Evolutionary conservation across 2,329 filamentous ascomycete genomes (phyloP), one percentile per base, ranked within the genome.

Genomic region (Phialocephala subalpina): DNA sequence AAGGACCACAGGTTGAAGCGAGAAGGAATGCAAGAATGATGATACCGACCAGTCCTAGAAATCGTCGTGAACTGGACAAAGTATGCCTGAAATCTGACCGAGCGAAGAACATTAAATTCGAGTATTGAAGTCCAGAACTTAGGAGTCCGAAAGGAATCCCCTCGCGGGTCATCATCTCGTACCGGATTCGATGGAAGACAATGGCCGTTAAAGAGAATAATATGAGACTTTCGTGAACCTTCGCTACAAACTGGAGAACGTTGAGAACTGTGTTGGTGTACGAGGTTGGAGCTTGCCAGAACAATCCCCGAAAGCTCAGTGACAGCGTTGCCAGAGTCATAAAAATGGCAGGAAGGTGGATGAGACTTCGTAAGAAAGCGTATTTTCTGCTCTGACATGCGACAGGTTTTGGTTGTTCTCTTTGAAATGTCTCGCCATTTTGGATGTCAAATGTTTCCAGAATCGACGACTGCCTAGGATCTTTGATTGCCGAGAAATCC

Each of bases 161-260:
- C 7, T 53, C 1, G 8, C 29, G 14, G 16, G 5, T 27, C 14
- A 62, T 55, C 3, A 62, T 16, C n/a, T 62, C 25, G 25, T 20
- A 22, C 7, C 59, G 27, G 25, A 62, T 16, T 18, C 27, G 47
- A 36, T 62, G 59, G 14, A 62, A 27, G 5, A 62, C 42, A 14
- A 62, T 62, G 20, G 42, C 42, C 7, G 59, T 36, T 12, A 62
- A 36, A 2, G 59, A 62, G 16, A 55, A 6, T 20, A 55, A 14
- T 2, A 62, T 53, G 2, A 62, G 33, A 20, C 14, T 36, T 45
- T 62, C 59, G 22, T 62, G 59, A n/a, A 62, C 35, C 27, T 62
- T 62, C 7, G 59, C 59, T 5, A 53, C 25, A 14, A 62, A 52
- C 55, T 62, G 59, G n/a, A 62, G 42, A 4, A 27, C 52, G 29